phyloP scores from a whole-genome alignment of 805 yeast species.

The Saccharomycopsis malanga region DNA sequence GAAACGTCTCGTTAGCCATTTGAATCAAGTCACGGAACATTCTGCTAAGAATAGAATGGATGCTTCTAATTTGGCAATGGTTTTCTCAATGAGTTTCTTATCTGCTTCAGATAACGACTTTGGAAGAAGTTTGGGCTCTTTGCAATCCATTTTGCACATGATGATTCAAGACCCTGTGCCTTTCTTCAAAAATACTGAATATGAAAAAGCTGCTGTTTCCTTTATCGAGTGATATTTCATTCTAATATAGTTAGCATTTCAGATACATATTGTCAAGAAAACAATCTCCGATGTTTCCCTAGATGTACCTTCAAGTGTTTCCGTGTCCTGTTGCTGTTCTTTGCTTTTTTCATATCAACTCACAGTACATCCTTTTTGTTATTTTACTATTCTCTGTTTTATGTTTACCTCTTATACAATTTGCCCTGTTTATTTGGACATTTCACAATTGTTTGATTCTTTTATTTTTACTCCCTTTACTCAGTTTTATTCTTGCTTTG shows the following conservation, averaged over 20 bases:
- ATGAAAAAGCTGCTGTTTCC: background rate
- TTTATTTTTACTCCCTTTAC: background rate
- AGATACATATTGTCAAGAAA: too few relatives aligned
- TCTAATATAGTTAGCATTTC: too few relatives aligned
- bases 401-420: too few relatives aligned
- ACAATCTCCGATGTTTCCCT: too few relatives aligned
- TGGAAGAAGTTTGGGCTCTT: slow-evolving; percentile 40
- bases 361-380: background rate
- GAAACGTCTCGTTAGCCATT: slow-evolving; percentile 59
- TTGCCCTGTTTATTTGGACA: background rate
- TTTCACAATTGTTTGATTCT: background rate
- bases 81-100: slow-evolving; percentile 62
- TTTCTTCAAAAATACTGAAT: slow-evolving; percentile 24
- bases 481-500: too few relatives aligned
- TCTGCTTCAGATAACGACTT: slow-evolving; percentile 33
- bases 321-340: background rate
- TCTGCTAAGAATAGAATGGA: slow-evolving; percentile 77
- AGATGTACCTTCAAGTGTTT: too few relatives aligned
- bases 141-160: slow-evolving; percentile 45
- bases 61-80: slow-evolving; percentile 83
- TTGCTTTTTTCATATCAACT: background rate
- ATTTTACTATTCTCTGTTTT: background rate
- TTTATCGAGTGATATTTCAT: background rate
- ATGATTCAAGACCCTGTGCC: slow-evolving; percentile 37
- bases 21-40: slow-evolving; percentile 59